These are phyloP conservation scores for Skeletonema tropicum DNA, from an alignment of 108 stramenopile genomes.

Conservation along the genomic window DNA sequence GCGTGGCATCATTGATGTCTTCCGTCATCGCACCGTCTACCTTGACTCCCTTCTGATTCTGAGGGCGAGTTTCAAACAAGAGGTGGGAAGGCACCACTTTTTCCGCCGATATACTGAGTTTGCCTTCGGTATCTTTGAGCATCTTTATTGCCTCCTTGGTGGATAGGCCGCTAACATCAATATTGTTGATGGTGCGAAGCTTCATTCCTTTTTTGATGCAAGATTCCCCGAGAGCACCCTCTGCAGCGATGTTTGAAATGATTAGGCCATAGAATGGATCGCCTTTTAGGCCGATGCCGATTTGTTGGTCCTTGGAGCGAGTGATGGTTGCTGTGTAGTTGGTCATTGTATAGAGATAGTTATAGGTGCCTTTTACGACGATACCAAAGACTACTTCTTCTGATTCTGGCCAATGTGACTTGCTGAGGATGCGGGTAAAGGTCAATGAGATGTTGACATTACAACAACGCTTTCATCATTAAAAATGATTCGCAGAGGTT, in stretches of 20 bases:
- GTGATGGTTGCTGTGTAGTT: neutral
- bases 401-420: too few species aligned
- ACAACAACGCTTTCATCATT: too few species aligned
- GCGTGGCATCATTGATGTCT: neutral
- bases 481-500: too few species aligned
- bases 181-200: constrained; percentile 1
- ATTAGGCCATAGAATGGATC: neutral
- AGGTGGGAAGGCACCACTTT: neutral
- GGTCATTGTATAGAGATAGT: neutral
- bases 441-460: too few species aligned
- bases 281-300: neutral
- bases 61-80: too few species aligned
- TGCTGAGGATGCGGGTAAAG: too few species aligned
- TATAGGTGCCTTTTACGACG: too few species aligned
- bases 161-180: neutral
- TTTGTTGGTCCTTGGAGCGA: neutral
- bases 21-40: neutral
- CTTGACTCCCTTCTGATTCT: too few species aligned
- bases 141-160: neutral
- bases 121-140: neutral
- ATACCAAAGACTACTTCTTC: too few species aligned
- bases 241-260: neutral
- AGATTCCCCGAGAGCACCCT: neutral
- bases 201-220: neutral
- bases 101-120: neutral